Evolutionary conservation across 2,329 filamentous ascomycete species (phyloP).

Genomic region (Fusarium bulbicola): DNA sequence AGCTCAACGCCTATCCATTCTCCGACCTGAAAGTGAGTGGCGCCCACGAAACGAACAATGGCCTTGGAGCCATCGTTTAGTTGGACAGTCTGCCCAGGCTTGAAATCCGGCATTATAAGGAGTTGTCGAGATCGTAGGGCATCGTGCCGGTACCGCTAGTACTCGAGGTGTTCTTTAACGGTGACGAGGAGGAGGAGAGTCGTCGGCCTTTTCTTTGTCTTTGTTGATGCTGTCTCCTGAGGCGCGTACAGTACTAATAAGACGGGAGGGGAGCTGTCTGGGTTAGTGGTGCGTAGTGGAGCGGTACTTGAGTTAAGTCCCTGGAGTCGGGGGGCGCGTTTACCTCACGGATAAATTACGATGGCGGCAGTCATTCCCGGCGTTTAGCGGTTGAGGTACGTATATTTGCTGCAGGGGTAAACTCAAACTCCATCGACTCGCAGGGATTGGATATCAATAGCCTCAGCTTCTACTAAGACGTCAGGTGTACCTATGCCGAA

Average conservation of each 20-base stretch:
- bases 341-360: constrained; percentile 43
- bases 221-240: constrained; percentile 33
- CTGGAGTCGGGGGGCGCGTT: constrained; percentile 34
- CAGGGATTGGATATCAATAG: constrained; percentile 2
- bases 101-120: constrained; percentile 62
- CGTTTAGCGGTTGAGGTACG: constrained; percentile 27
- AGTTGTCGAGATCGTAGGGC: constrained; percentile 40
- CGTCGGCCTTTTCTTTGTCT: constrained; percentile 1
- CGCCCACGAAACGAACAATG: constrained; percentile 82
- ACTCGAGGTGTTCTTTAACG: not conserved
- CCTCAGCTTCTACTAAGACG: constrained; percentile 8
- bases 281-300: constrained; percentile 11
- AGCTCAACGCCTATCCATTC: constrained; percentile 93
- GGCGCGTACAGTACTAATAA: constrained; percentile 30
- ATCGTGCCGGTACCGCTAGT: constrained; percentile 44
- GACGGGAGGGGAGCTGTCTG: constrained; percentile 27
- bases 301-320: constrained; percentile 7
- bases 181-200: not conserved
- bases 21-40: constrained; percentile 80
- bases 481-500: not conserved
- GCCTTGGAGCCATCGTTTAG: constrained; percentile 81
- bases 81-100: constrained; percentile 78
- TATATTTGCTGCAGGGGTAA: constrained; percentile 22
- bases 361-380: constrained; percentile 35
- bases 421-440: not conserved